A percentile compares a stretch with the other conserved stretches of the same genome.
Conservation (phyloP, 2,329 filamentous ascomycete genomes). For the Talaromyces sp. region DNA sequence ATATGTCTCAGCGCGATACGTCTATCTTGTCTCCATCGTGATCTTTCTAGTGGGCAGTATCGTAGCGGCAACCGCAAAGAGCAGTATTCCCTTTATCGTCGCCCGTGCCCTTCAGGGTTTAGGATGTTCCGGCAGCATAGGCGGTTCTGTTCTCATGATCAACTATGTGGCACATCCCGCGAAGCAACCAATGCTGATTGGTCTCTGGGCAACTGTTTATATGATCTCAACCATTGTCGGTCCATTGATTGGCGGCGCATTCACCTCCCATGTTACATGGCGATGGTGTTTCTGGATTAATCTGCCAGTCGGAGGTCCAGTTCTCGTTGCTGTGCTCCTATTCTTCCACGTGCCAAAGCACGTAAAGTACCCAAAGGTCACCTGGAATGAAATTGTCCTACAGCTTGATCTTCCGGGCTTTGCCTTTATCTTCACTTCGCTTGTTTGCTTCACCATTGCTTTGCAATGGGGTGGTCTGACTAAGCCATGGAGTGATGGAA, state of each 20-base stretch:
- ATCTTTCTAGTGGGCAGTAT: conserved; percentile 36
- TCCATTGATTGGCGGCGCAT: neutral
- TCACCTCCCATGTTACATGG: neutral
- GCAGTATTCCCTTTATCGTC: conserved; percentile 30
- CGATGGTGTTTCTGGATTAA: conserved; percentile 21
- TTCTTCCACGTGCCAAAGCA: conserved; percentile 3
- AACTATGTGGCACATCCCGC: neutral
- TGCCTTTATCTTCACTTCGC: conserved; percentile 17
- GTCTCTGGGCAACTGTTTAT: neutral
- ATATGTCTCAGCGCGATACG: conserved; percentile 28
- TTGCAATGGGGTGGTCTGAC: conserved; percentile 25
- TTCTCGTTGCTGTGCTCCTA: neutral
- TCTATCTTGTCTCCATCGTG: conserved; percentile 17
- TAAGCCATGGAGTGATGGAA: conserved; percentile 20
- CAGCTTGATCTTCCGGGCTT: conserved; percentile 23
- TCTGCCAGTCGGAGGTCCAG: conserved; percentile 26
- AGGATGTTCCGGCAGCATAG: conserved; percentile 27
- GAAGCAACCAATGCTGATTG: neutral
- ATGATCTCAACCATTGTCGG: conserved; percentile 21
- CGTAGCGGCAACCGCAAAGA: conserved; percentile 34
- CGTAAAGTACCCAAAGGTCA: neutral
- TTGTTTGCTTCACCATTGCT: conserved; percentile 22
- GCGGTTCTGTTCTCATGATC: neutral
- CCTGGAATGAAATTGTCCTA: conserved; percentile 19
- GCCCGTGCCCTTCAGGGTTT: conserved; percentile 34